Conservation (phyloP, 495 filamentous ascomycete genomes). For the Hypoxylon rickii region DNA sequence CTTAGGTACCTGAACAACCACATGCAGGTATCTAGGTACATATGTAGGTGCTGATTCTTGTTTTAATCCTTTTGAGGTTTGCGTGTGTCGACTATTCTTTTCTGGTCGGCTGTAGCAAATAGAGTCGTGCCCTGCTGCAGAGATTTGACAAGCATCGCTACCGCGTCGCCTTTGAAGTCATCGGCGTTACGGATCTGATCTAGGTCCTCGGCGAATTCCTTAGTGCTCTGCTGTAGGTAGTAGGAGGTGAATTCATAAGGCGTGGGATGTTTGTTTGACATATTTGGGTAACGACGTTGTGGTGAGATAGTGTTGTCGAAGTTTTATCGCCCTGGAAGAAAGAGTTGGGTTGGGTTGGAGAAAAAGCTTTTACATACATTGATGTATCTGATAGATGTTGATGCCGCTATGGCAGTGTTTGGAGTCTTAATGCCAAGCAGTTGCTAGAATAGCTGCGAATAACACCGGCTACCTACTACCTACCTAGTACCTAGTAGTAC, state of each 20-base stretch:
- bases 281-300: conserved; percentile 6
- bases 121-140: conserved; percentile 63
- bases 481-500: no score
- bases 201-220: conserved; percentile 73
- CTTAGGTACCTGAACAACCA: no score
- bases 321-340: no score
- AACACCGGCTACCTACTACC: no score
- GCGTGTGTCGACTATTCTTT: conserved; percentile 40
- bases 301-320: no score
- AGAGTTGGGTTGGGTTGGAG: no score
- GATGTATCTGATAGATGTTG: no score
- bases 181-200: conserved; percentile 66
- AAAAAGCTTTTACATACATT: no score
- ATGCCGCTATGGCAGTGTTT: no score
- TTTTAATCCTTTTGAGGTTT: conserved; percentile 2
- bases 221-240: conserved; percentile 67
- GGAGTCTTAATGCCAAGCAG: no score
- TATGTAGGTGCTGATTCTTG: background rate
- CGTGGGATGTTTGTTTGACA: conserved; percentile 29
- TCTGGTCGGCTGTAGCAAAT: conserved; percentile 52
- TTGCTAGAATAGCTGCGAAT: no score
- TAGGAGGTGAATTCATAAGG: conserved; percentile 59
- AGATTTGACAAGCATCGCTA: conserved; percentile 66
- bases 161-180: conserved; percentile 66
- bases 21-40: no score